Conservation (phyloP, 805 yeast genomes). For the Priceomyces castillae region DNA sequence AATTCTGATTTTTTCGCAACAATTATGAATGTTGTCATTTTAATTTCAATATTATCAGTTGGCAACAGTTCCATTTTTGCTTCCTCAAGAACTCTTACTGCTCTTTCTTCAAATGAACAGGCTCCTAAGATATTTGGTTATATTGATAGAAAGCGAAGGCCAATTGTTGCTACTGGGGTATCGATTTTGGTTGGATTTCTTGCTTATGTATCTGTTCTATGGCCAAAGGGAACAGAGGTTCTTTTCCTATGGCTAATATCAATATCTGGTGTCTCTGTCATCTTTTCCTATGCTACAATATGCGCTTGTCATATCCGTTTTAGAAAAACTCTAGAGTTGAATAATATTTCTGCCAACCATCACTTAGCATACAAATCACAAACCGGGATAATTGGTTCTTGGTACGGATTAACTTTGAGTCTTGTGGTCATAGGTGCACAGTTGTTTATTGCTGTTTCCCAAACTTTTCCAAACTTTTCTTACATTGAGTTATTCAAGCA, state of each 20-base stretch:
- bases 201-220: constrained; percentile 8
- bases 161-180: constrained; percentile 8
- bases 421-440: constrained; percentile 29
- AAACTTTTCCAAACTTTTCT: constrained; percentile 24
- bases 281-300: constrained; percentile 29
- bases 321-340: constrained; percentile 21
- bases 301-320: constrained; percentile 31
- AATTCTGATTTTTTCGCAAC: constrained; percentile 17
- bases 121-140: constrained; percentile 16
- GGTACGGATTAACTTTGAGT: constrained; percentile 29
- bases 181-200: constrained; percentile 7
- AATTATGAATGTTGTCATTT: constrained; percentile 21
- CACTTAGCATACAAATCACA: constrained; percentile 33
- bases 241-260: constrained; percentile 32
- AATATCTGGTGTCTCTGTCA: constrained; percentile 28
- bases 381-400: constrained; percentile 27
- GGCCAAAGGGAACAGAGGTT: constrained; percentile 10
- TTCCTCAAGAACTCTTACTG: constrained; percentile 21
- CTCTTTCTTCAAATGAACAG: constrained; percentile 21
- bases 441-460: constrained; percentile 41
- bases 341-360: constrained; percentile 23
- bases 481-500: constrained; percentile 49
- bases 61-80: constrained; percentile 25
- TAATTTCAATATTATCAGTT: constrained; percentile 23
- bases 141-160: constrained; percentile 11